phyloP scores from a whole-genome alignment of 2,329 filamentous ascomycete species.

The Dactylonectria macrodidyma region DNA sequence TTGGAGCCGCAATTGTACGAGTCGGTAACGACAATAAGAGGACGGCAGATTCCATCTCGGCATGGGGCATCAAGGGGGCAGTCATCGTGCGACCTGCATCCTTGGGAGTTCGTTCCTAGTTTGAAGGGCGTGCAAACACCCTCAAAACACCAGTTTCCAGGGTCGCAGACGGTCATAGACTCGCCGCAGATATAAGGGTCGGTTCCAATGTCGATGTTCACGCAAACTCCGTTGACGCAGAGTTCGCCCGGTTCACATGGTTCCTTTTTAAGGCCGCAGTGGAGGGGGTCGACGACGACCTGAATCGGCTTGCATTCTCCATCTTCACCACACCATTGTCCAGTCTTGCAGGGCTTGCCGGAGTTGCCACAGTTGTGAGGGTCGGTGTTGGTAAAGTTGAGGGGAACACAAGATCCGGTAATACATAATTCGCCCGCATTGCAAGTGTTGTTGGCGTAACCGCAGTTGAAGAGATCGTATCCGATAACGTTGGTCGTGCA shows the following conservation, averaged over 20 bases:
- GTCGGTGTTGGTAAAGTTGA: conserved; percentile 32
- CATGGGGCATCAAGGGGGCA: conserved; percentile 23
- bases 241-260: conserved; percentile 28
- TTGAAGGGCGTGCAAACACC: conserved; percentile 27
- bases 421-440: conserved; percentile 25
- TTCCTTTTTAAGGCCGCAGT: conserved; percentile 20
- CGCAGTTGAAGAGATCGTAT: conserved; percentile 31
- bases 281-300: conserved; percentile 27
- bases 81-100: conserved; percentile 18
- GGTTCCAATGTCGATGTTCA: conserved; percentile 32
- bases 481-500: conserved; percentile 31
- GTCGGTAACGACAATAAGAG: conserved; percentile 26
- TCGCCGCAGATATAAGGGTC: conserved; percentile 26
- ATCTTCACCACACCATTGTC: conserved; percentile 31
- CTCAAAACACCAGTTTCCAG: conserved; percentile 34
- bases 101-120: conserved; percentile 28
- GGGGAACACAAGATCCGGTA: conserved; percentile 27
- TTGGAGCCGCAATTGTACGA: conserved; percentile 29
- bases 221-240: conserved; percentile 31
- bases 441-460: conserved; percentile 20
- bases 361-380: conserved; percentile 21
- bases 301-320: conserved; percentile 33
- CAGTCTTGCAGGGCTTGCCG: conserved; percentile 25
- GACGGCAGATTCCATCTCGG: conserved; percentile 25
- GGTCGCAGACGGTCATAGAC: conserved; percentile 14